Conservation (phyloP, 2,329 filamentous ascomycete species). For the Chaetomium olivaceum region DNA sequence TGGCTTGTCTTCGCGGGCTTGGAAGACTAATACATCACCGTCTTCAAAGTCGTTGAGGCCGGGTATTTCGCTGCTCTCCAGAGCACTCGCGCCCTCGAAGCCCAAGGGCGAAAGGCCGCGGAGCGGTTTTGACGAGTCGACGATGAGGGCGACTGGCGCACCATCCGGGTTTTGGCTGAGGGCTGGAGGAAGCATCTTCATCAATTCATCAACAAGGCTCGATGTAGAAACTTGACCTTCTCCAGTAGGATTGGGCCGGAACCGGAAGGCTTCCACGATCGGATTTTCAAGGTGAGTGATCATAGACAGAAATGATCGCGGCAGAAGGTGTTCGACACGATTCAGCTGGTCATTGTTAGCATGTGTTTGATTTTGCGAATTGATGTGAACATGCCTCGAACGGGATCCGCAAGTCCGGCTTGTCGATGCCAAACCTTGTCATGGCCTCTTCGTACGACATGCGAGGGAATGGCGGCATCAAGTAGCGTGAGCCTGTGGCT, state of each 20-base stretch:
- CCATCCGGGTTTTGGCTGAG: conserved; percentile 71
- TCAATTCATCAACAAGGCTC: conserved; percentile 65
- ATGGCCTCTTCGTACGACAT: conserved; percentile 78
- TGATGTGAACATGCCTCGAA: conserved; percentile 52
- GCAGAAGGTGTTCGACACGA: conserved; percentile 63
- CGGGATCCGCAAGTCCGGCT: conserved; percentile 81
- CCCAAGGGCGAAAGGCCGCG: conserved; percentile 77
- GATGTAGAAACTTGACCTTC: neutral
- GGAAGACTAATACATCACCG: conserved; percentile 79
- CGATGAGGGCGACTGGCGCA: conserved; percentile 76
- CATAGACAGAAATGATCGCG: conserved; percentile 68
- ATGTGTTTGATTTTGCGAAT: neutral
- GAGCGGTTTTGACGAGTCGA: conserved; percentile 71
- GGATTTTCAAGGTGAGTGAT: conserved; percentile 70
- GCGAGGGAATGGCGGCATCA: conserved; percentile 49
- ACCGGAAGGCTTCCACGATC: conserved; percentile 71
- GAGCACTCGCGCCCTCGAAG: conserved; percentile 64
- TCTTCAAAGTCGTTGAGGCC: conserved; percentile 50
- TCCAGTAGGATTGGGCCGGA: conserved; percentile 51
- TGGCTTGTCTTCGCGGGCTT: conserved; percentile 68
- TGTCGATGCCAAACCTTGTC: conserved; percentile 80
- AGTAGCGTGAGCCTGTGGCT: conserved; percentile 2
- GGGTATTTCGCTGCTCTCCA: conserved; percentile 24
- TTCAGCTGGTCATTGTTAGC: conserved; percentile 54
- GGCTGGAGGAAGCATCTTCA: conserved; percentile 61